Percentiles rank a stretch among this genome's conserved stretches.
Conservation (phyloP, 257 asterid species). For the Cruciata laevipes region DNA sequence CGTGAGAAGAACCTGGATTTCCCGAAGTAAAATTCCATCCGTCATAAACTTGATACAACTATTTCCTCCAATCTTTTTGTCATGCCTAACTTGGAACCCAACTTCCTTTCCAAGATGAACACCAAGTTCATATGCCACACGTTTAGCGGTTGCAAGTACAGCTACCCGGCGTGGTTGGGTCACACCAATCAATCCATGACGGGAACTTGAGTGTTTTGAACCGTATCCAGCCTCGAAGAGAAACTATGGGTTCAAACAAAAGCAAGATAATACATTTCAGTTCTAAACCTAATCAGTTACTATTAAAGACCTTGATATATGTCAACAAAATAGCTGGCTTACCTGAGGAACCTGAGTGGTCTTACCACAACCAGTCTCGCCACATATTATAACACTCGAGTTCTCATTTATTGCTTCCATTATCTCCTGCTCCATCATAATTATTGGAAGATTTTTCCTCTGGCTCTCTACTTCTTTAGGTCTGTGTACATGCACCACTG, state of each 20-base stretch:
- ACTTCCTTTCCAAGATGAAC: slow-evolving; percentile 80
- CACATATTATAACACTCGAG: slow-evolving; percentile 71
- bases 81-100: slow-evolving; percentile 97
- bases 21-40: slow-evolving; percentile 95
- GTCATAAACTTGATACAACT: slow-evolving; percentile 97
- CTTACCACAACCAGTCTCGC: slow-evolving; percentile 97
- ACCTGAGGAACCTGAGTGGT: slow-evolving; percentile 99
- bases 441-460: slow-evolving; percentile 74
- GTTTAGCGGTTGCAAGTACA: slow-evolving; percentile 93
- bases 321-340: slow-evolving; percentile 16
- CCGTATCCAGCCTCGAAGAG: slow-evolving; percentile 93
- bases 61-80: slow-evolving; percentile 67
- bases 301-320: not conserved
- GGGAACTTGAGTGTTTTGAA: slow-evolving; percentile 29
- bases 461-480: slow-evolving; percentile 69
- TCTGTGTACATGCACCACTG: slow-evolving; percentile 63
- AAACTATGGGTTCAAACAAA: slow-evolving; percentile 44
- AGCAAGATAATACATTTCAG: slow-evolving; percentile 12
- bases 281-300: not conserved
- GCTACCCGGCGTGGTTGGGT: slow-evolving; percentile 99
- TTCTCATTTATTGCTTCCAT: slow-evolving; percentile 85
- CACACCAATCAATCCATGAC: slow-evolving; percentile 80
- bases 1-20: slow-evolving; percentile 64
- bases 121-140: slow-evolving; percentile 93
- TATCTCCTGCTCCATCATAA: slow-evolving; percentile 97